Conservation (phyloP, 2,329 filamentous ascomycete genomes). For the Cladosporium velox region DNA sequence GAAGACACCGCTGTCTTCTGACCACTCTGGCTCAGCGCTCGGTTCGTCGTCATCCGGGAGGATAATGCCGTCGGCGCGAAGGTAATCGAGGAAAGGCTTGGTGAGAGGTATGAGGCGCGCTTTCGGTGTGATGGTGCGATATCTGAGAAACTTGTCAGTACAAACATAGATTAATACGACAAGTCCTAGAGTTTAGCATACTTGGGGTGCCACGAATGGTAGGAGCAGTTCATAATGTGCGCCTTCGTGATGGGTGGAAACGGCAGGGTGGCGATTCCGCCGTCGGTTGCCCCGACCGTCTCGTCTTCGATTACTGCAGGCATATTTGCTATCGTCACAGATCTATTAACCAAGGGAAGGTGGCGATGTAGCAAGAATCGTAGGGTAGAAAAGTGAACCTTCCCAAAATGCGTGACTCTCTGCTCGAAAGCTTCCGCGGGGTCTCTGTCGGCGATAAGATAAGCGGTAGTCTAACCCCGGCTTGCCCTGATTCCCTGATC, state of each 20-base stretch:
- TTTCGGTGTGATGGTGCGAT: slow-evolving; percentile 78
- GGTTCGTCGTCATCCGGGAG: slow-evolving; percentile 58
- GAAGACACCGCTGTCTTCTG: slow-evolving; percentile 44
- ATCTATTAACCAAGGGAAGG: neutral
- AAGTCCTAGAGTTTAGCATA: slow-evolving; percentile 40
- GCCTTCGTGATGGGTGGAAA: slow-evolving; percentile 83
- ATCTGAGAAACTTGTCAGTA: slow-evolving; percentile 51
- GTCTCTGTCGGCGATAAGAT: neutral
- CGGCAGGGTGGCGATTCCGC: slow-evolving; percentile 46
- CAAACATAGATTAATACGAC: neutral
- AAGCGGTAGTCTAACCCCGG: neutral
- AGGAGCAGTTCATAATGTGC: slow-evolving; percentile 93
- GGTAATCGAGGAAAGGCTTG: slow-evolving; percentile 75
- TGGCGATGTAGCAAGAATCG: neutral
- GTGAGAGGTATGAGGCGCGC: slow-evolving; percentile 80
- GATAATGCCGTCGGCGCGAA: slow-evolving; percentile 89
- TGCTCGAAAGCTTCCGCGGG: slow-evolving; percentile 8
- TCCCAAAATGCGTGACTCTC: slow-evolving; percentile 1
- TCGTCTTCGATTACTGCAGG: slow-evolving; percentile 17
- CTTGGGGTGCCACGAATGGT: slow-evolving; percentile 85
- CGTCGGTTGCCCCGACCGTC: slow-evolving; percentile 2
- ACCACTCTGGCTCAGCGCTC: slow-evolving; percentile 50
- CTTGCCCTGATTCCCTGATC: too few species aligned
- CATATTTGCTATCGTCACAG: neutral
- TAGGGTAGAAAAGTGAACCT: slow-evolving; percentile 5